Percentiles rank a stretch among this genome's conserved stretches.
These are phyloP conservation scores for Penicillium subrubescens DNA, from an alignment of 495 filamentous ascomycete genomes.

Conservation along the genomic window DNA sequence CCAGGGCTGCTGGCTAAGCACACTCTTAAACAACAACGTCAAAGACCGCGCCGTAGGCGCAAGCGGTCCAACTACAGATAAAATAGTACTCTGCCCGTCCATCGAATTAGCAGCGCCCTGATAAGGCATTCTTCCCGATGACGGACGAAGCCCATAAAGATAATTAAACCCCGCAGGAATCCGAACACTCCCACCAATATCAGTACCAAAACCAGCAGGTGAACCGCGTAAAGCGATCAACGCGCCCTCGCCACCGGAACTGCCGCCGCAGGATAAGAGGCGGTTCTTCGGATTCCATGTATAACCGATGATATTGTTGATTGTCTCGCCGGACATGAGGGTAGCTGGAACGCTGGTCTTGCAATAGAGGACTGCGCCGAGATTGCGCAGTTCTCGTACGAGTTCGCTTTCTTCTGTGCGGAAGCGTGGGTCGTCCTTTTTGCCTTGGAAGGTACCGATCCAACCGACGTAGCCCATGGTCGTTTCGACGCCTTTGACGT, in stretches of 20 bases:
- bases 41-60: slow-evolving; percentile 52
- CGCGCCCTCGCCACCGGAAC: slow-evolving; percentile 66
- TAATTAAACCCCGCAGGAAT: slow-evolving; percentile 68
- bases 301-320: slow-evolving; percentile 57
- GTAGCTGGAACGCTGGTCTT: slow-evolving; percentile 66
- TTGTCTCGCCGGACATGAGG: slow-evolving; percentile 62
- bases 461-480: slow-evolving; percentile 63
- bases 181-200: slow-evolving; percentile 72
- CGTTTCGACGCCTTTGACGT: slow-evolving; percentile 64
- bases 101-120: slow-evolving; percentile 49
- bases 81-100: slow-evolving; percentile 60
- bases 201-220: slow-evolving; percentile 62
- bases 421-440: slow-evolving; percentile 40
- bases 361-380: slow-evolving; percentile 65
- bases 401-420: slow-evolving; percentile 50
- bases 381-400: slow-evolving; percentile 52
- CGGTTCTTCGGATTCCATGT: slow-evolving; percentile 55
- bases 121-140: slow-evolving; percentile 48
- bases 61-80: slow-evolving; percentile 62
- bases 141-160: slow-evolving; percentile 57
- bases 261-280: slow-evolving; percentile 52
- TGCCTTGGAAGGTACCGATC: slow-evolving; percentile 56
- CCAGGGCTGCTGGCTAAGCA: slow-evolving; percentile 63
- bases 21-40: slow-evolving; percentile 53
- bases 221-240: slow-evolving; percentile 58